phyloP scores from a whole-genome alignment of 2,329 filamentous ascomycete species.

The Cadophora gregata region DNA sequence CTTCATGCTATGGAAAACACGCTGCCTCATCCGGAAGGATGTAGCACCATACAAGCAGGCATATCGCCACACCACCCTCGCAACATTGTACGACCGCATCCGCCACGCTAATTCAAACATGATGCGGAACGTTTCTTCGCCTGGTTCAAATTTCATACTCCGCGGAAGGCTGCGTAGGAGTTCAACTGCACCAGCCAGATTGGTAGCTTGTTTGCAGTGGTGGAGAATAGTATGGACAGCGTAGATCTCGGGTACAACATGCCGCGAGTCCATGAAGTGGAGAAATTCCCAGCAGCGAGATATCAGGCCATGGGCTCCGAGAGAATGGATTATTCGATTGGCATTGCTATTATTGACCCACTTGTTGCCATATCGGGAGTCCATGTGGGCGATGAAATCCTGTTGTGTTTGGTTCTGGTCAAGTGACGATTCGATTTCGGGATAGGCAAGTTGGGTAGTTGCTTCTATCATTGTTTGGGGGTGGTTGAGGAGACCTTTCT shows the following conservation, averaged over 20 bases:
- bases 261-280: conserved; percentile 34
- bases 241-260: conserved; percentile 26
- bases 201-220: conserved; percentile 32
- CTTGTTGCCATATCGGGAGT: conserved; percentile 44
- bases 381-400: conserved; percentile 48
- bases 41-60: conserved; percentile 49
- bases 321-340: conserved; percentile 48
- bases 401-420: conserved; percentile 44
- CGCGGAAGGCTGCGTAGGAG: conserved; percentile 27
- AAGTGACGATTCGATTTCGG: conserved; percentile 32
- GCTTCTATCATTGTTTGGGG: conserved; percentile 24
- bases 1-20: conserved; percentile 28
- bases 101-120: conserved; percentile 52
- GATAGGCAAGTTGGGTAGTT: conserved; percentile 27
- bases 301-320: conserved; percentile 36
- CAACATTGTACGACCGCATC: conserved; percentile 48
- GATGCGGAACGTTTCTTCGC: conserved; percentile 42
- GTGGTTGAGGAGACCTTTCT: conserved; percentile 34
- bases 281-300: conserved; percentile 36
- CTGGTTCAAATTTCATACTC: conserved; percentile 14
- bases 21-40: conserved; percentile 34
- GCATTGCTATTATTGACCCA: conserved; percentile 48
- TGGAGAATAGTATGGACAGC: conserved; percentile 36
- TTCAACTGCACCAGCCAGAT: conserved; percentile 32
- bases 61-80: conserved; percentile 54